Evolutionary conservation across 306 rosid species (phyloP), one percentile per base, ranked within the genome.

Genomic region (Ammopiptanthus mongolicus): DNA sequence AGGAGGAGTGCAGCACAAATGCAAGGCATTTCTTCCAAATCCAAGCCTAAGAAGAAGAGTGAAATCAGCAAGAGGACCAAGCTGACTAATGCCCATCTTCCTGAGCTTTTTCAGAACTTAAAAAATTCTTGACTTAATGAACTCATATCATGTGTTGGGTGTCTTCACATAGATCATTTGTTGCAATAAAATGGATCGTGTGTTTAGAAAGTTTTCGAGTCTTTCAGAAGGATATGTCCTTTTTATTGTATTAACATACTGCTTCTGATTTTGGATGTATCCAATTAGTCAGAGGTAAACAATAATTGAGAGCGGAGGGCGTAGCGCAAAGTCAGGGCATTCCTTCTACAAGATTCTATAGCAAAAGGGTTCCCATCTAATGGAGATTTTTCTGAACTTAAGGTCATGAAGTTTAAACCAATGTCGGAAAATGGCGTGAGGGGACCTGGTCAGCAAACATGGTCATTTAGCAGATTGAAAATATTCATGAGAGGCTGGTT

Each of bases 31-130:
- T 68, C 97, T 34, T 42, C 88, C 46, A 90, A 95, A 83, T 64
- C 88, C 55, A 95, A 92, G 79, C 74, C 97, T 42, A 96, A 92
- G 98, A 87, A 91, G 87, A 92, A 96, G 96, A 90, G 87, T 88
- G 97, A 92, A 84, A 92, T 92, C 69, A 90, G 87, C 81, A 96
- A 96, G 97, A 90, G 98, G 80, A 96, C 99, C 50, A 96, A 89
- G 91, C 88, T 96, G 12, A 96, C 99, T 51, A 92, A 96, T 69
- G 90, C 98, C 53, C 98, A 96, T 89, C 99, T 96, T 81, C 98
- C 99, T 0, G 96, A 90, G 96, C 97, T 96, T 82, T 95, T 96
- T 75, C 84, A 81, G 80, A 91, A 78, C 46, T 77, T 81, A 25
- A 83, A 77, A 5, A 14, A 75, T 76, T 78, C 86, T 14, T 75